phyloP scores from a whole-genome alignment of 2,329 filamentous ascomycete species.

The Endoconidiophora polonica region DNA sequence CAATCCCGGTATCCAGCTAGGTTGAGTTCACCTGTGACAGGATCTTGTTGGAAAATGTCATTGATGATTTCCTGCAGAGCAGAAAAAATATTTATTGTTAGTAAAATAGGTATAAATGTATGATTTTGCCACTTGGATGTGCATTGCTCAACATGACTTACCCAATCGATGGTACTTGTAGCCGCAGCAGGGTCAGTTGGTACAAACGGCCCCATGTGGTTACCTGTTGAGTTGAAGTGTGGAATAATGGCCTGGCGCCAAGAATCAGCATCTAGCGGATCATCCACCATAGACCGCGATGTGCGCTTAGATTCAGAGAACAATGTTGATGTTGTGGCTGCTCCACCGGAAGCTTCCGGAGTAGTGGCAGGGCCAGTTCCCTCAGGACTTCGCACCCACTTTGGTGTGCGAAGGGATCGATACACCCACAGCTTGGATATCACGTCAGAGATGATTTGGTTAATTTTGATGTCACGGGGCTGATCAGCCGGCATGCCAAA shows the following conservation, averaged over 20 bases:
- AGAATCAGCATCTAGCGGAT: no score
- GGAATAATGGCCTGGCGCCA: no score
- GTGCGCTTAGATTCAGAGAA: no score
- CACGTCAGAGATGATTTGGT: slow-evolving; percentile 25
- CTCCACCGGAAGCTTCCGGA: not conserved
- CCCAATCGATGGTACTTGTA: slow-evolving; percentile 4
- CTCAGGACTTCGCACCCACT: slow-evolving; percentile 1
- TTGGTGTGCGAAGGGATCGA: slow-evolving; percentile 10
- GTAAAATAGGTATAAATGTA: not conserved
- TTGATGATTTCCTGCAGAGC: slow-evolving; percentile 22
- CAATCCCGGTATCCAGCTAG: slow-evolving; percentile 24
- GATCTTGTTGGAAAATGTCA: slow-evolving; percentile 23
- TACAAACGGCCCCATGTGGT: no score
- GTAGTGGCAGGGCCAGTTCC: not conserved
- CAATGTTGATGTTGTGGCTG: not conserved
- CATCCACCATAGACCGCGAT: no score
- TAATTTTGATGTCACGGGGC: slow-evolving; percentile 26
- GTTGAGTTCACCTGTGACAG: slow-evolving; percentile 23
- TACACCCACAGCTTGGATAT: slow-evolving; percentile 12
- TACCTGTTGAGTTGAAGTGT: no score
- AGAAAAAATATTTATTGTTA: not conserved
- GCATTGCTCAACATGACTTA: not conserved
- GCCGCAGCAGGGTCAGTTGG: no score
- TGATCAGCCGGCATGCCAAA: slow-evolving; percentile 41
- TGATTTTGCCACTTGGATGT: no score